A percentile compares a stretch with the other conserved stretches of the same genome.
Conservation (phyloP, 495 filamentous ascomycete species). For the Aspergillus olivimuriae region DNA sequence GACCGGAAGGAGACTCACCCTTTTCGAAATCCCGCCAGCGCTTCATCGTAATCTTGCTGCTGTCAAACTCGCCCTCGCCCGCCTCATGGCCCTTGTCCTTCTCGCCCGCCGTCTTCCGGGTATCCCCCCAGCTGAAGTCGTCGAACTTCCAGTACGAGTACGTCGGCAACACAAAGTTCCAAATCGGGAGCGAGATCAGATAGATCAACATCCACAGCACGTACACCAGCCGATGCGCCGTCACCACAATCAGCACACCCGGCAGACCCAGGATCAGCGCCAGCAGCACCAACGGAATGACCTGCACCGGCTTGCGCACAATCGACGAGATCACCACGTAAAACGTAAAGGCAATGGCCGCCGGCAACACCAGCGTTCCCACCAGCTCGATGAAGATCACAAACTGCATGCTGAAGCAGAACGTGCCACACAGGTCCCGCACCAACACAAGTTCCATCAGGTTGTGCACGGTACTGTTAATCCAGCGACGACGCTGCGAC, state of each 20-base stretch:
- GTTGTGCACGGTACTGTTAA: slow-evolving; percentile 99
- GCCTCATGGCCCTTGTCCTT: slow-evolving; percentile 79
- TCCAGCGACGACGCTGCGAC: slow-evolving; percentile 94
- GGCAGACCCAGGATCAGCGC: slow-evolving; percentile 91
- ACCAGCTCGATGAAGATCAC: slow-evolving; percentile 94
- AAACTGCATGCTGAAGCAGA: slow-evolving; percentile 99
- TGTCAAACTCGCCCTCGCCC: slow-evolving; percentile 94
- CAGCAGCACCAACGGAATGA: slow-evolving; percentile 87
- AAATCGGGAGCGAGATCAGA: slow-evolving; percentile 85
- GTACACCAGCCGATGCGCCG: slow-evolving; percentile 91
- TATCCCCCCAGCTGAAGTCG: slow-evolving; percentile 99
- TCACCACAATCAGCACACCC: slow-evolving; percentile 87
- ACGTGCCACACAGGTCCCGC: slow-evolving; percentile 93
- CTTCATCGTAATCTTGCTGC: slow-evolving; percentile 97
- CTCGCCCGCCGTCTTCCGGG: slow-evolving; percentile 89
- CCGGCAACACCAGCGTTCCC: slow-evolving; percentile 89
- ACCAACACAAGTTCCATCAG: slow-evolving; percentile 96
- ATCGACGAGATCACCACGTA: slow-evolving; percentile 93
- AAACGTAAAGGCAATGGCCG: slow-evolving; percentile 93
- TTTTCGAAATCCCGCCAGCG: slow-evolving; percentile 95
- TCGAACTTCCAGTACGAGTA: slow-evolving; percentile 99
- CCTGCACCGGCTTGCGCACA: slow-evolving; percentile 70
- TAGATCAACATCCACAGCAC: slow-evolving; percentile 97
- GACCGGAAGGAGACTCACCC: slow-evolving; percentile 34
- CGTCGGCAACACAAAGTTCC: slow-evolving; percentile 92